phyloP scores from a whole-genome alignment of 371 early-diverging fungal species.

The Synchytrium microbalum region DNA sequence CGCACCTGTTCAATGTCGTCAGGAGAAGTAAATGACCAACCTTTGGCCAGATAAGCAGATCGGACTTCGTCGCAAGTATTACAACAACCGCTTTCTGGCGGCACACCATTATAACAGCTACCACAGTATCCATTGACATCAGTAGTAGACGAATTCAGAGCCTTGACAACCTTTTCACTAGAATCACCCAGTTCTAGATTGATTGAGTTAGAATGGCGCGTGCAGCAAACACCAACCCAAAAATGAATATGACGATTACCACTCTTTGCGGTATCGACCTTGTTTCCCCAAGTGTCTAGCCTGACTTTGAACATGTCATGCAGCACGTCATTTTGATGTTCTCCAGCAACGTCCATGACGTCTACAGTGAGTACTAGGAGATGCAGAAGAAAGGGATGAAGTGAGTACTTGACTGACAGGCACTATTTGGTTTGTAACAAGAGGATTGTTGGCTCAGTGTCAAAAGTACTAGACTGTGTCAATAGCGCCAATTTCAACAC shows the following conservation, averaged over 20 bases:
- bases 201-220: slow-evolving; percentile 16
- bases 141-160: neutral
- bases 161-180: neutral
- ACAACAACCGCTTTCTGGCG: slow-evolving; percentile 76
- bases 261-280: slow-evolving; percentile 38
- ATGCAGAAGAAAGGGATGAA: neutral
- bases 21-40: slow-evolving; percentile 68
- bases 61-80: slow-evolving; percentile 90
- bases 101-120: slow-evolving; percentile 74
- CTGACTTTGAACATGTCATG: slow-evolving; percentile 78
- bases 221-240: too few relatives aligned
- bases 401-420: too few relatives aligned
- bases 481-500: too few relatives aligned
- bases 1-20: slow-evolving; percentile 75
- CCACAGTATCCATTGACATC: slow-evolving; percentile 64
- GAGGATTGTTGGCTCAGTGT: neutral
- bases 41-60: slow-evolving; percentile 67
- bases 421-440: too few relatives aligned
- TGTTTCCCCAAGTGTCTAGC: slow-evolving; percentile 56
- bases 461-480: neutral
- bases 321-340: slow-evolving; percentile 72
- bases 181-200: slow-evolving; percentile 14
- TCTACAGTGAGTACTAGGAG: slow-evolving; percentile 71
- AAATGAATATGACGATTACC: too few relatives aligned
- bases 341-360: slow-evolving; percentile 91